Evolutionary conservation across 139 green algal genomes (phyloP).

Genomic region (Asterochloris erici): DNA sequence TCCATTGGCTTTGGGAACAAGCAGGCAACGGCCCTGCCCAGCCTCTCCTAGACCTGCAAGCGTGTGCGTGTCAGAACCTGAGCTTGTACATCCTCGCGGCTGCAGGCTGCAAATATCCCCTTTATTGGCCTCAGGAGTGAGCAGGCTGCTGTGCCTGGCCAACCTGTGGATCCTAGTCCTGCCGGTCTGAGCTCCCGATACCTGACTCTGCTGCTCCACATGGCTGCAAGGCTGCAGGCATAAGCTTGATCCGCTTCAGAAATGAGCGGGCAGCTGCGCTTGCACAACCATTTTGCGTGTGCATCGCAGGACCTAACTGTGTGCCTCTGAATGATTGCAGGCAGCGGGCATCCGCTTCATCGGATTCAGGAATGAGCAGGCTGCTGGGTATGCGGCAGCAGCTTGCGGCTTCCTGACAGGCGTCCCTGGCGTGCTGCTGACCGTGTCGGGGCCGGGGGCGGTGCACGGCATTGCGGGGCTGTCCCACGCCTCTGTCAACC

Average conservation of each 20-base stretch:
- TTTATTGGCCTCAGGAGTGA: too few species aligned
- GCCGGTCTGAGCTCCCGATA: too few species aligned
- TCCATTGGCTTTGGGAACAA: too few species aligned
- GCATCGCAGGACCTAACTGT: background rate
- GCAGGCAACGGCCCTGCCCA: too few species aligned
- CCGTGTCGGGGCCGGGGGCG: slow-evolving; percentile 73
- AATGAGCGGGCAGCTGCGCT: slow-evolving; percentile 80
- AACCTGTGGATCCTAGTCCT: too few species aligned
- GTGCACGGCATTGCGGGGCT: slow-evolving; percentile 75
- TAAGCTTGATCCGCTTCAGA: slow-evolving; percentile 73
- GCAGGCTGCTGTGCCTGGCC: too few species aligned
- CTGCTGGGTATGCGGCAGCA: slow-evolving; percentile 77
- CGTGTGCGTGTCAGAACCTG: too few species aligned
- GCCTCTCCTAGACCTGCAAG: too few species aligned
- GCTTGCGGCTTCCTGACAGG: slow-evolving; percentile 72
- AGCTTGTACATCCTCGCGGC: too few species aligned
- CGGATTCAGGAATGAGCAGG: slow-evolving; percentile 80
- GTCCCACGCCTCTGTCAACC: slow-evolving; percentile 65
- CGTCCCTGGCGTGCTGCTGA: slow-evolving; percentile 70
- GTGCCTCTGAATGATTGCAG: slow-evolving; percentile 28
- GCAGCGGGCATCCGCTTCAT: slow-evolving; percentile 76
- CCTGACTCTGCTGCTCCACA: too few species aligned
- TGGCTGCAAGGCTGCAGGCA: slow-evolving; percentile 57
- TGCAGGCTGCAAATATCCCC: too few species aligned
- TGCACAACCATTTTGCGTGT: background rate